phyloP scores from a whole-genome alignment of 208 protist genomes.

The Strigomonas culicis region DNA sequence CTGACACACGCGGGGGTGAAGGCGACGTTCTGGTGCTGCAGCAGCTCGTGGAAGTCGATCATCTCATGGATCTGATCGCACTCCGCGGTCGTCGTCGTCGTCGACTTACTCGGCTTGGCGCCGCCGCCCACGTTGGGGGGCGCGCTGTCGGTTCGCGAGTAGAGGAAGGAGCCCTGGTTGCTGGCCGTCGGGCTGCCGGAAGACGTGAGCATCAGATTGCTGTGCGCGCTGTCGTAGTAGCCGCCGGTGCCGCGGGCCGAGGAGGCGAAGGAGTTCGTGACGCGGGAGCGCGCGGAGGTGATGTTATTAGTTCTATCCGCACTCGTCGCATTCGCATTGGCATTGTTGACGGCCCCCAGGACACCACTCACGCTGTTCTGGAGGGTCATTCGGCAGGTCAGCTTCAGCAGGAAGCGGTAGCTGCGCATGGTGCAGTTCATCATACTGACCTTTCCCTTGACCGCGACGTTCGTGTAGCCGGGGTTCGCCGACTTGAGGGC shows the following conservation, averaged over 20 bases:
- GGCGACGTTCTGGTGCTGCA: not conserved
- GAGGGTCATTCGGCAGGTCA: too few relatives aligned
- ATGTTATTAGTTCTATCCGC: not conserved
- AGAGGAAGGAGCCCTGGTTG: not conserved
- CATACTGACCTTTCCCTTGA: slow-evolving; percentile 62
- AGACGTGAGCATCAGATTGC: not conserved
- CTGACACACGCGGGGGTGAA: not conserved
- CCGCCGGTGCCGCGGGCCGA: not conserved
- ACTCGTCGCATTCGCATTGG: too few relatives aligned
- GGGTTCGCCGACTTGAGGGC: too few relatives aligned
- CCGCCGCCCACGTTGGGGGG: not conserved
- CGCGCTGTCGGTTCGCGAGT: not conserved
- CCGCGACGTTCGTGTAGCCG: slow-evolving; percentile 12
- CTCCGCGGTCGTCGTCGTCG: not conserved
- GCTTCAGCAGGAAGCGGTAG: not conserved
- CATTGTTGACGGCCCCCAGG: too few relatives aligned
- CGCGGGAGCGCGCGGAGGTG: too few relatives aligned
- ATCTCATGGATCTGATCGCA: not conserved
- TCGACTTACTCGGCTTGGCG: not conserved
- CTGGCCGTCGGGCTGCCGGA: not conserved
- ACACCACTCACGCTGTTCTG: too few relatives aligned
- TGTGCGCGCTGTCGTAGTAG: not conserved
- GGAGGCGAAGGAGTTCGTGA: not conserved
- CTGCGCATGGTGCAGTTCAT: slow-evolving; percentile 59
- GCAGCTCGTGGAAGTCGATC: not conserved